These are phyloP conservation scores for Thamnidium elegans DNA, from an alignment of 192 early-diverging fungal species.

Conservation along the genomic window DNA sequence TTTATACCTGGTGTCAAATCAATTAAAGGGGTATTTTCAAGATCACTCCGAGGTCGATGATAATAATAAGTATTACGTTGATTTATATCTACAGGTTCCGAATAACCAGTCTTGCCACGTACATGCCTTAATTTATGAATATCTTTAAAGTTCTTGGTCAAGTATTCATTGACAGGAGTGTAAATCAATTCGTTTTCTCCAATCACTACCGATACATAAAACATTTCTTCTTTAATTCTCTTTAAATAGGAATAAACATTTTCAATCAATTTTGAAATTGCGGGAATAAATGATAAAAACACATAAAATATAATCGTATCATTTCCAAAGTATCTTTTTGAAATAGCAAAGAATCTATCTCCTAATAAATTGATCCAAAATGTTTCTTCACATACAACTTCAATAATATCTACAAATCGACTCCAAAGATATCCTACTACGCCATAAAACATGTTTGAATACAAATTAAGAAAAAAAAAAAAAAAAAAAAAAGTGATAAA, in stretches of 20 bases:
- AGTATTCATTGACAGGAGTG: conserved; percentile 9
- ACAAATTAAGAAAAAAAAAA: too few species aligned
- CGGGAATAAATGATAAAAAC: conserved; percentile 10
- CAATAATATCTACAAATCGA: conserved; percentile 14
- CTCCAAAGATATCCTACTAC: too few species aligned
- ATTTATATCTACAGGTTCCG: neutral
- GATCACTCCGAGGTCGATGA: neutral
- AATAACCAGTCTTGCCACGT: neutral
- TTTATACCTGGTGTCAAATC: conserved; percentile 21
- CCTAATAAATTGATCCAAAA: conserved; percentile 21
- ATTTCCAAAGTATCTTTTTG: conserved; percentile 14
- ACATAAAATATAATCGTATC: conserved; percentile 15
- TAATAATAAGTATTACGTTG: neutral
- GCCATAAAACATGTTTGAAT: too few species aligned
- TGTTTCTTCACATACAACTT: conserved; percentile 11
- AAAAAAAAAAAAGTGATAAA: too few species aligned
- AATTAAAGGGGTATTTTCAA: conserved; percentile 6
- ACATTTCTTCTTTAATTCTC: neutral
- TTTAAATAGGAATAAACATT: neutral
- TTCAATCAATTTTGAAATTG: neutral
- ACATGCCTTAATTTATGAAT: neutral
- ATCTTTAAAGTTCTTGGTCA: conserved; percentile 7
- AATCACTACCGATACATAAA: conserved; percentile 19
- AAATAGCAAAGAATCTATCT: neutral
- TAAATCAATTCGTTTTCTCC: conserved; percentile 16